Evolutionary conservation across 805 yeast species (phyloP), one percentile per base, ranked within the genome.

Genomic region (Blastobotrys chiropterorum): DNA sequence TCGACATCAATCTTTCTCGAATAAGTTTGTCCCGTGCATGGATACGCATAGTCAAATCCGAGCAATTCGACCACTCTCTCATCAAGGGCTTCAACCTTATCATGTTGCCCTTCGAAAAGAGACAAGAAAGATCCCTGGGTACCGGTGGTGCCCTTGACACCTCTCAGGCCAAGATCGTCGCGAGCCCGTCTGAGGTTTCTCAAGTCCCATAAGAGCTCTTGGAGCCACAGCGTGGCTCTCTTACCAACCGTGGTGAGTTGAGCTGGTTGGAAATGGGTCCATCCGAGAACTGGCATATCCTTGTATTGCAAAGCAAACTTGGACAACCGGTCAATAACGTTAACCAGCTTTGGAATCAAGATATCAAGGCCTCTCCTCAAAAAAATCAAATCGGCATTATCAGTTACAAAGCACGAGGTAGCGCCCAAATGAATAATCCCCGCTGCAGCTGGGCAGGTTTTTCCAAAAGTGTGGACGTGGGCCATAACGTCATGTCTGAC

Each of bases 211-310:
- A 94, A 77, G 63, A 94, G 76, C 72, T 94, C 99, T 77, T 94
- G 99, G 62, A 94, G 76, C 99, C 99, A 94, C 66, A 94, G 76
- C 44, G 97, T 90, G 52, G 96, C 95, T 74, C 99, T 85, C 78
- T 94, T 94, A 70, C 99, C 99, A 57, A 94, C 96, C 34, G 99
- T 94, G 60, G 98, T 92, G 69, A 94, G 81, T 76, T 94, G 99
- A 50, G 99, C 99, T 14, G 99, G 99, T 76, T 94, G 99, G 82
- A 94, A 94, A 72, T 94, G 99, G 53, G 99, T 94, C 98, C 98
- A 94, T 38, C 99, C 99, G 59, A 94, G 79, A 44, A 90, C 97
- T 38, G 99, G 98, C 72, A 90, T 72, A 70, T 94, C 98, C 75
- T 94, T 94, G 78, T 92, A 81, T 70, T 86, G 82, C 58, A 89